phyloP scores from a whole-genome alignment of 306 rosid species.

The Lathyrus tuberosus region DNA sequence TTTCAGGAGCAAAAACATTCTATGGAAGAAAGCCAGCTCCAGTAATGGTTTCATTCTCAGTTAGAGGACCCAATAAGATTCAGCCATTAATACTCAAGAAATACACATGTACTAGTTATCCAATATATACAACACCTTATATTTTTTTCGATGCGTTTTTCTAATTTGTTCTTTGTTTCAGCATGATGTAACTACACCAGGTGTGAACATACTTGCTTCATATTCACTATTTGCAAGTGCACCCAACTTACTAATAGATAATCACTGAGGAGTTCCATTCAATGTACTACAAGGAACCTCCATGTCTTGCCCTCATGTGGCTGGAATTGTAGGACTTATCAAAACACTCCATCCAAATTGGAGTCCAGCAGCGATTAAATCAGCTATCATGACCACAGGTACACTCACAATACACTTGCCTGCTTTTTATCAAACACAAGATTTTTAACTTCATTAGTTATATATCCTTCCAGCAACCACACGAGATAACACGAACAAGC shows the following conservation, averaged over 20 bases:
- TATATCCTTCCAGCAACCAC: conserved; percentile 47
- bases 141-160: not conserved
- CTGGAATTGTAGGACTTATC: conserved; percentile 26
- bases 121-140: not conserved
- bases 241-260: conserved; percentile 12
- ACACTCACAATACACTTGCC: not conserved
- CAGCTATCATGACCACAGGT: conserved; percentile 37
- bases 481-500: conserved; percentile 37
- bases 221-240: conserved; percentile 41
- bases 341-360: conserved; percentile 25
- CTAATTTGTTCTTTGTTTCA: not conserved
- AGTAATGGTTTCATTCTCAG: conserved; percentile 43
- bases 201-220: conserved; percentile 60
- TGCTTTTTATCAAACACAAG: not conserved
- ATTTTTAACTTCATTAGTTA: not conserved
- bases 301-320: conserved; percentile 36
- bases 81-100: conserved; percentile 46
- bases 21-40: conserved; percentile 43
- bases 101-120: not conserved
- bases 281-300: conserved; percentile 32
- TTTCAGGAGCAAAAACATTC: conserved; percentile 29
- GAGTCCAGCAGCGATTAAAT: conserved; percentile 34
- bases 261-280: not conserved
- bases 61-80: conserved; percentile 42
- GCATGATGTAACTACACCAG: conserved; percentile 57